Evolutionary conservation across 2,329 filamentous ascomycete species (phyloP).

Genomic region (Fusarium concolor): DNA sequence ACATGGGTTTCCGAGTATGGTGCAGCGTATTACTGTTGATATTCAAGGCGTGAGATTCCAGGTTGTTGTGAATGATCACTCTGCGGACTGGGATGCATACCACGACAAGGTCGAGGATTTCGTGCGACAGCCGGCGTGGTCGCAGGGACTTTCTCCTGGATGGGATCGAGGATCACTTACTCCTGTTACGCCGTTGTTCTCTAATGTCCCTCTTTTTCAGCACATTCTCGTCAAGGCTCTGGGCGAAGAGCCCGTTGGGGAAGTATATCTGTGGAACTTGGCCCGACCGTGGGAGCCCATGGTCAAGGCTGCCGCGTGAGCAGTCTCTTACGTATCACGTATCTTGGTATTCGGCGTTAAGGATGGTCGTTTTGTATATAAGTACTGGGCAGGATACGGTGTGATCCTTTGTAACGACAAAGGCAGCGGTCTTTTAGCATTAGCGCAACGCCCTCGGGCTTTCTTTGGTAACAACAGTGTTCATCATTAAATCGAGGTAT

Average conservation of each 20-base stretch:
- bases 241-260: constrained; percentile 49
- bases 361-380: constrained; percentile 24
- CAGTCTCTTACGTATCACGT: constrained; percentile 1
- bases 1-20: constrained; percentile 50
- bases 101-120: constrained; percentile 51
- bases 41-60: constrained; percentile 56
- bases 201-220: constrained; percentile 47
- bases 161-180: constrained; percentile 46
- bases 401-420: constrained; percentile 16
- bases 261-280: constrained; percentile 57
- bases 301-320: constrained; percentile 54
- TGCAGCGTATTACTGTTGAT: constrained; percentile 53
- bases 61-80: constrained; percentile 54
- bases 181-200: constrained; percentile 47
- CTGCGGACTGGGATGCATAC: constrained; percentile 50
- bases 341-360: constrained; percentile 27
- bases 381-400: constrained; percentile 1
- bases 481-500: constrained; percentile 48
- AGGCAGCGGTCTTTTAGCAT: constrained; percentile 26
- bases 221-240: constrained; percentile 54
- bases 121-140: constrained; percentile 46
- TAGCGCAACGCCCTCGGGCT: constrained; percentile 30
- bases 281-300: constrained; percentile 57
- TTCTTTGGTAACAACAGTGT: constrained; percentile 39
- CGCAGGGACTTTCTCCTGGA: constrained; percentile 43